Conservation (phyloP, 345 rosid species). For the Noccaea bulbosa region DNA sequence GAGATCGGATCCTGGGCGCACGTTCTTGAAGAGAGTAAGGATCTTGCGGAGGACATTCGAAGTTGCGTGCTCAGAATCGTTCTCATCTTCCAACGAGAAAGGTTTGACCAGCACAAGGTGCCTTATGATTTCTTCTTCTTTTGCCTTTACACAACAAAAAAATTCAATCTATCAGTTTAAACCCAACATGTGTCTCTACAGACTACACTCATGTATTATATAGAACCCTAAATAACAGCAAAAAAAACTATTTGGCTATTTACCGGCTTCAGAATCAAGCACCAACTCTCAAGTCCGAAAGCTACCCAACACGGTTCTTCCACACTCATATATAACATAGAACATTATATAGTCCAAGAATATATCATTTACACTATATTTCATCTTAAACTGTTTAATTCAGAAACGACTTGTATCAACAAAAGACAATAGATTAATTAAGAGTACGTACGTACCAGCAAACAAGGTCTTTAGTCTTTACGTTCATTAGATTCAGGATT, state of each 20-base stretch:
- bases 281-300: not conserved
- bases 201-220: too few species aligned
- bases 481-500: not conserved
- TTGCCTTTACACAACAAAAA: conserved; percentile 25
- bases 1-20: conserved; percentile 70
- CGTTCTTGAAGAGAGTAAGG: conserved; percentile 53
- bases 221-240: not conserved
- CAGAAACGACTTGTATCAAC: not conserved
- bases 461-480: not conserved
- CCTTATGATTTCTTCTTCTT: conserved; percentile 27
- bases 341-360: not conserved
- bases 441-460: conserved; percentile 2
- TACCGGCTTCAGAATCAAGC: not conserved
- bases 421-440: not conserved
- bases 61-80: conserved; percentile 45
- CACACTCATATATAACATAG: not conserved
- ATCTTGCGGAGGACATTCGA: conserved; percentile 54
- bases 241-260: not conserved
- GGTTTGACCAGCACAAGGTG: conserved; percentile 54
- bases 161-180: not conserved
- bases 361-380: not conserved
- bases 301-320: not conserved
- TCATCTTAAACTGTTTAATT: not conserved
- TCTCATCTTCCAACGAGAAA: conserved; percentile 50
- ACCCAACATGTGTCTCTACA: too few species aligned